Evolutionary conservation across 495 filamentous ascomycete species (phyloP), one percentile per base, ranked within the genome.

Genomic region (Aspergillus panamensis): DNA sequence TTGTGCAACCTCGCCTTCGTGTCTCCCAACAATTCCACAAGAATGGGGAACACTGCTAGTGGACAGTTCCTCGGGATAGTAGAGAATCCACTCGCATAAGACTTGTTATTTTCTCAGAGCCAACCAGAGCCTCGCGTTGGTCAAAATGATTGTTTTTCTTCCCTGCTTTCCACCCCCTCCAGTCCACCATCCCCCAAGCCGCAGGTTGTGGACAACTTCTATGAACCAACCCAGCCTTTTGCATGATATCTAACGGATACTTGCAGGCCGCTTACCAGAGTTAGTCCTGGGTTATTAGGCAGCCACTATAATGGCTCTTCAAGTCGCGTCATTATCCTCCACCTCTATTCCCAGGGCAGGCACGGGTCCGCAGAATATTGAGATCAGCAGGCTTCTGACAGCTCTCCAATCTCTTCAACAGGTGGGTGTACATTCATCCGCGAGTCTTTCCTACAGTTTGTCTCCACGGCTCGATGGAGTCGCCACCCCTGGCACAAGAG

Each of bases 181-280:
- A 29, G 6, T 8, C 21, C 33, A 2, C 16, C 6, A 39, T n/a
- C 14, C n/a, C 20, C 42, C 32, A 35, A 35, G 3, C 29, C 30
- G 35, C 47, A 45, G 30, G 25, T 44, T 35, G 31, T 33, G 12
- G 29, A 51, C 58, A 57, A 50, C 48, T 17, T n/a, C 39, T 52
- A 35, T 52, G 40, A 49, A 48, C 14, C 48, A 31, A 33, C 39
- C 29, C 45, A 55, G 60, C 19, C 33, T 39, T 48, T 55, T 57
- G 60, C 60, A 62, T 65, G 62, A 65, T 65, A 55, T 48, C 19
- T 8, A 37, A 42, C 65, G 65, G 65, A 43, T 61, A 53, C 60
- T 40, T 68, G 62, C 66, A 68, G 58, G 14, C 61, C 45, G 50
- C 51, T 53, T 47, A 59, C 45, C 10, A 25, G 5, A 25, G 8